Conservation (phyloP, 1,139 yeast species). For the Yamadazyma pseudoaaseri region DNA sequence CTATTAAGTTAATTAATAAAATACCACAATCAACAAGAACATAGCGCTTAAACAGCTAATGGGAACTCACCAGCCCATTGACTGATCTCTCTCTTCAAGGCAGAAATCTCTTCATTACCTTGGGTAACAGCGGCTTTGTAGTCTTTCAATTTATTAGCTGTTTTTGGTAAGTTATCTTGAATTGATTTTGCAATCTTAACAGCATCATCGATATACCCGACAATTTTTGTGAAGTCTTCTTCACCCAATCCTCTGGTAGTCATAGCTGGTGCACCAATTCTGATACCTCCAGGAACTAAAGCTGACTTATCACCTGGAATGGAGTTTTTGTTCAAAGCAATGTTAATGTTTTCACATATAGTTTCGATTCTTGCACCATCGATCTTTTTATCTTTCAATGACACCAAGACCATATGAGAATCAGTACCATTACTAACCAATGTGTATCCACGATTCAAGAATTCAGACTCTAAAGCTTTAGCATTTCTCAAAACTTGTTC, state of each 20-base stretch:
- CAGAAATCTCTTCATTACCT: constrained; percentile 61
- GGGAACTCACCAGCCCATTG: constrained; percentile 95
- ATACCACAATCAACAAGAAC: background rate
- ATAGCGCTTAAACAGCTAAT: constrained; percentile 58
- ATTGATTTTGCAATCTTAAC: constrained; percentile 75
- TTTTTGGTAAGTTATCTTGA: constrained; percentile 75
- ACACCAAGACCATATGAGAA: constrained; percentile 91
- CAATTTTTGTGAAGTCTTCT: constrained; percentile 82
- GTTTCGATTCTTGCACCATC: constrained; percentile 99
- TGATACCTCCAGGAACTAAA: constrained; percentile 95
- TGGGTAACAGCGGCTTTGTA: constrained; percentile 78
- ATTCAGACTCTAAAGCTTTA: constrained; percentile 73
- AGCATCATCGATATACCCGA: constrained; percentile 78
- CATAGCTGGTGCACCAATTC: constrained; percentile 99
- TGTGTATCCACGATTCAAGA: constrained; percentile 68
- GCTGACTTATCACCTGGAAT: constrained; percentile 99
- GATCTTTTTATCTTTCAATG: constrained; percentile 82
- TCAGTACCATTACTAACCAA: constrained; percentile 95
- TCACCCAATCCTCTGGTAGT: constrained; percentile 93
- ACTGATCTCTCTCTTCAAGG: constrained; percentile 75
- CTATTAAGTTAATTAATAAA: constrained; percentile 8
- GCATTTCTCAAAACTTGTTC: constrained; percentile 87
- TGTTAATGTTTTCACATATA: constrained; percentile 90
- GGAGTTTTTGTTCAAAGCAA: constrained; percentile 95
- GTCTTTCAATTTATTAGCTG: constrained; percentile 90